Percentiles rank a stretch among this genome's conserved stretches.
phyloP scores from a whole-genome alignment of 768 basidiomycete genomes.

The Mycena maculata region DNA sequence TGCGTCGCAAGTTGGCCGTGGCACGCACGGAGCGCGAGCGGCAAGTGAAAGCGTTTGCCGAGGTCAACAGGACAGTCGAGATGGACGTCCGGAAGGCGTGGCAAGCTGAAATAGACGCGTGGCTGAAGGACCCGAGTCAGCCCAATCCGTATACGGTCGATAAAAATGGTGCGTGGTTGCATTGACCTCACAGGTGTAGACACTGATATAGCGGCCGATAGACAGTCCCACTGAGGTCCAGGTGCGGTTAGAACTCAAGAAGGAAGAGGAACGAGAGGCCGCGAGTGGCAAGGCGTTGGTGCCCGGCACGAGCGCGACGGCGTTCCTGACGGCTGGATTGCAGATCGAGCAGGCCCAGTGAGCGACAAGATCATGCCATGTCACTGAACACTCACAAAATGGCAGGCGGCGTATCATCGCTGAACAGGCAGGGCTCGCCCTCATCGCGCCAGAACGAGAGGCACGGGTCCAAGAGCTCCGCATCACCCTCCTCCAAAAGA shows the following conservation, averaged over 20 bases:
- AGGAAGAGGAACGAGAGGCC: background rate
- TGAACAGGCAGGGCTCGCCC: background rate
- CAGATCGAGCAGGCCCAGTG: constrained; percentile 24
- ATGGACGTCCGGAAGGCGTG: constrained; percentile 3
- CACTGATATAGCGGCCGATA: background rate
- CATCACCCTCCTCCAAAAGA: background rate
- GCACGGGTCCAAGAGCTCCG: background rate
- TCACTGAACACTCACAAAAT: background rate
- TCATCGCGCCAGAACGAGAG: constrained; percentile 5
- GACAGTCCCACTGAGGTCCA: background rate
- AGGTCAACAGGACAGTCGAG: background rate
- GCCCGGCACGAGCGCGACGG: background rate
- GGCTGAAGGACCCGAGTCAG: constrained; percentile 2
- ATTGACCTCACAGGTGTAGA: background rate
- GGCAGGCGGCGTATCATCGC: constrained; percentile 1
- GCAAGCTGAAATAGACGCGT: background rate
- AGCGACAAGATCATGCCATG: background rate
- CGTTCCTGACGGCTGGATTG: constrained; percentile 12
- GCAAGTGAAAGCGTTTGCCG: background rate
- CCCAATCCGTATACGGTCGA: background rate
- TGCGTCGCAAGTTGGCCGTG: constrained; percentile 3
- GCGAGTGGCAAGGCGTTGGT: background rate
- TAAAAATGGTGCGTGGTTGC: background rate
- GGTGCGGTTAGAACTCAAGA: background rate
- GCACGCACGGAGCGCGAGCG: constrained; percentile 3